These are phyloP conservation scores for Populus hybrid DNA, from an alignment of 441 rosid species.

Conservation along the genomic window DNA sequence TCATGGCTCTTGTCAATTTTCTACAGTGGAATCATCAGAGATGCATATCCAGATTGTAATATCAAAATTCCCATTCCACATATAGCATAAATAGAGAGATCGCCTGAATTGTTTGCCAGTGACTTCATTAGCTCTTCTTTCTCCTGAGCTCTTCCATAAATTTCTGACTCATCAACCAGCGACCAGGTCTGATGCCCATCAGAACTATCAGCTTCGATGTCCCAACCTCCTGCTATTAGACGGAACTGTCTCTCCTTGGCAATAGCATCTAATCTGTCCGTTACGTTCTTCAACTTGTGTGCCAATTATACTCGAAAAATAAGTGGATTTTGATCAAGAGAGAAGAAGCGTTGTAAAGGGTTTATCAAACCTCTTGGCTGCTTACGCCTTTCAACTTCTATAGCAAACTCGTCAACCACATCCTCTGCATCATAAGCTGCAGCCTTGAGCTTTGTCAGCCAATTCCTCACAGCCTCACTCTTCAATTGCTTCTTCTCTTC, in stretches of 20 bases:
- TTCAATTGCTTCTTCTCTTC: not conserved
- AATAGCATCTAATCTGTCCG: conserved; percentile 3
- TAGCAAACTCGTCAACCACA: conserved; percentile 6
- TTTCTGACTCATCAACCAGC: conserved; percentile 1
- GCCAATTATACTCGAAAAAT: not conserved
- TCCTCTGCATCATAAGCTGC: not conserved
- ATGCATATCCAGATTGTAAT: conserved; percentile 20
- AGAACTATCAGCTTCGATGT: not conserved
- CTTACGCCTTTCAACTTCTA: not conserved
- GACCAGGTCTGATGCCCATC: conserved; percentile 2
- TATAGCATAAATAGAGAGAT: conserved; percentile 5
- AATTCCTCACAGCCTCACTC: not conserved
- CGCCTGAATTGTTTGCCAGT: not conserved
- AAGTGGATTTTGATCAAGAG: not conserved
- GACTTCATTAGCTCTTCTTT: not conserved
- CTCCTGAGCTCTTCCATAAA: not conserved
- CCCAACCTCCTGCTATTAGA: not conserved
- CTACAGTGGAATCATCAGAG: not conserved
- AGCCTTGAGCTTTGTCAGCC: not conserved
- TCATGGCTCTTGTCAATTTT: not conserved
- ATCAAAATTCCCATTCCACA: conserved; percentile 11
- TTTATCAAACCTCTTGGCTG: not conserved
- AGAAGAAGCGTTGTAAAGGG: not conserved
- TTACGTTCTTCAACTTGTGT: not conserved
- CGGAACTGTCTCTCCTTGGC: not conserved